These are phyloP conservation scores for Aspergillus heteromorphus DNA, from an alignment of 495 filamentous ascomycete species.

Conservation along the genomic window DNA sequence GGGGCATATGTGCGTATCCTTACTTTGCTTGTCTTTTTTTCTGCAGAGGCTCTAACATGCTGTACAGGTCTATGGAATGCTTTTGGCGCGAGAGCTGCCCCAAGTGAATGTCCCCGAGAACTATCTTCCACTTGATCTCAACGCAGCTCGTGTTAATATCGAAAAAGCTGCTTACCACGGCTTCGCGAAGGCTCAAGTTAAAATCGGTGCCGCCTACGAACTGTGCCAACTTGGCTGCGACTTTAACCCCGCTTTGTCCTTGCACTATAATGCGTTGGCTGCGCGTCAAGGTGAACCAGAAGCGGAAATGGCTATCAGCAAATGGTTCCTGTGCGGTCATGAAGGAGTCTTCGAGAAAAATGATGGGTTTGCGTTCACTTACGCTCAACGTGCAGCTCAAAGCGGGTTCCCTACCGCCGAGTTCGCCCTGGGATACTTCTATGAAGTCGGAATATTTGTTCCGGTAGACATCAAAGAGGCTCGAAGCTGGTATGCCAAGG, in stretches of 20 bases:
- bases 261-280: conserved; percentile 94
- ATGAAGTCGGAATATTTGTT: conserved; percentile 90
- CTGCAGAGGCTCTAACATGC: conserved; percentile 7
- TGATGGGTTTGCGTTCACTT: conserved; percentile 85
- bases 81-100: conserved; percentile 81
- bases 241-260: conserved; percentile 83
- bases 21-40: background rate
- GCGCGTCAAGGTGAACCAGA: conserved; percentile 84
- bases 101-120: conserved; percentile 76
- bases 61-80: conserved; percentile 79
- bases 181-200: conserved; percentile 94
- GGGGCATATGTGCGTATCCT: conserved; percentile 69
- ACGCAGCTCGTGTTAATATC: conserved; percentile 75
- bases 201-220: conserved; percentile 96
- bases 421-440: conserved; percentile 96
- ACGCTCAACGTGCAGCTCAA: conserved; percentile 79
- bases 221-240: conserved; percentile 89
- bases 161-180: conserved; percentile 96
- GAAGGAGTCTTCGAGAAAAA: conserved; percentile 91
- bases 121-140: conserved; percentile 67
- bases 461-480: conserved; percentile 77
- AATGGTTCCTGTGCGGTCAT: conserved; percentile 96
- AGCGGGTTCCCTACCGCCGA: conserved; percentile 82
- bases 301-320: conserved; percentile 93
- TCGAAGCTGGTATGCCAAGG: conserved; percentile 83